A percentile compares a stretch with the other conserved stretches of the same genome.
These are phyloP conservation scores for Scenedesmus sp. DNA, from an alignment of 163 green algal species.

Conservation along the genomic window DNA sequence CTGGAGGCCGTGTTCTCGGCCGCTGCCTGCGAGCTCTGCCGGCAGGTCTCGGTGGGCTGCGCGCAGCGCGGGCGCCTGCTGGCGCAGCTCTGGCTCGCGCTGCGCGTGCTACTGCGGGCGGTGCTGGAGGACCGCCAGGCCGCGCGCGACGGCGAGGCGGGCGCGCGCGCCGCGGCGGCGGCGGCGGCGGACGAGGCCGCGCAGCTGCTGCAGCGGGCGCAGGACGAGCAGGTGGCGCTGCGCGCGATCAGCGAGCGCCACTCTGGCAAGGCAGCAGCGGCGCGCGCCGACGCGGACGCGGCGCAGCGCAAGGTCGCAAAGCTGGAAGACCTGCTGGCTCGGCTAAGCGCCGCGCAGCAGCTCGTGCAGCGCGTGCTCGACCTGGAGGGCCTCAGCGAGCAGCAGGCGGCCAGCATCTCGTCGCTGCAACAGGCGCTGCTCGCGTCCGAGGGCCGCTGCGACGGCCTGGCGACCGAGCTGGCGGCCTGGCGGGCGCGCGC, in stretches of 20 bases:
- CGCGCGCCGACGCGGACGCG: constrained; percentile 5
- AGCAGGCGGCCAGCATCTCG: not conserved
- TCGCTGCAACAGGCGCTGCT: not conserved
- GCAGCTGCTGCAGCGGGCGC: constrained; percentile 8
- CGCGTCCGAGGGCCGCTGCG: too few species aligned
- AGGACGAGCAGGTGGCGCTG: constrained; percentile 38
- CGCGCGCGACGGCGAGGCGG: not conserved
- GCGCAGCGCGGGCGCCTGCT: constrained; percentile 26
- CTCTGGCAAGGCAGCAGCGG: too few species aligned
- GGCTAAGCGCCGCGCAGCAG: constrained; percentile 31
- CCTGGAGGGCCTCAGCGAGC: not conserved
- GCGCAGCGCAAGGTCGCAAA: constrained; percentile 2
- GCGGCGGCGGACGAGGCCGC: not conserved
- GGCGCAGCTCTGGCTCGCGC: constrained; percentile 25
- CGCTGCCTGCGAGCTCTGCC: constrained; percentile 28
- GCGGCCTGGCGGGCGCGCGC: not conserved
- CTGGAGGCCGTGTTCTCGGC: constrained; percentile 37
- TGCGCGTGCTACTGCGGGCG: constrained; percentile 10
- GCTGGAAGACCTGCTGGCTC: constrained; percentile 30
- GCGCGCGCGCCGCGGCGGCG: constrained; percentile 1
- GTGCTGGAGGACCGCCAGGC: constrained; percentile 16
- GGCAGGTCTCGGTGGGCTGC: constrained; percentile 38
- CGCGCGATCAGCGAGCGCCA: constrained; percentile 30
- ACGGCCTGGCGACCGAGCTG: not conserved
- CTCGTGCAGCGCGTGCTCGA: constrained; percentile 33